Conservation (phyloP, 2,329 filamentous ascomycete genomes). For the Fusarium sp. region DNA sequence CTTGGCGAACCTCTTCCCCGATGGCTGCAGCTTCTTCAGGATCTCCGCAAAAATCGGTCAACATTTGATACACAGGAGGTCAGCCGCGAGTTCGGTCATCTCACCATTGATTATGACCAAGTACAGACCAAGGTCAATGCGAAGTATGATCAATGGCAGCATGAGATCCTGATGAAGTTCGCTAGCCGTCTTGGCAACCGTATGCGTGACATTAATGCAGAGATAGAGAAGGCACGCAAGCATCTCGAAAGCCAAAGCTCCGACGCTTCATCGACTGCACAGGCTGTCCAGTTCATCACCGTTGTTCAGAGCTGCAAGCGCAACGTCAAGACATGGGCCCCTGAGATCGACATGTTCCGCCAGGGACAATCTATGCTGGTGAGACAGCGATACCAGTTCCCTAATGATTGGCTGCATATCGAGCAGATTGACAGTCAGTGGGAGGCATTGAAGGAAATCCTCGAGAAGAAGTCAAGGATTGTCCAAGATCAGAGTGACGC, state of each 20-base stretch:
- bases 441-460: constrained; percentile 91
- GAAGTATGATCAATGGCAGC: constrained; percentile 99
- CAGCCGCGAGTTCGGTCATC: constrained; percentile 90
- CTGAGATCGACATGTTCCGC: constrained; percentile 94
- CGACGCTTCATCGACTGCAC: constrained; percentile 93
- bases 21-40: constrained; percentile 96
- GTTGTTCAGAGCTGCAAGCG: constrained; percentile 96
- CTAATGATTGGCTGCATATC: constrained; percentile 92
- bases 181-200: constrained; percentile 87
- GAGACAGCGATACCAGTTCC: constrained; percentile 93
- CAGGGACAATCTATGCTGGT: constrained; percentile 94
- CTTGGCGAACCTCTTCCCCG: constrained; percentile 91
- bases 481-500: constrained; percentile 97
- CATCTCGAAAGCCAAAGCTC: constrained; percentile 93
- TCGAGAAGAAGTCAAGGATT: constrained; percentile 92
- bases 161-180: constrained; percentile 95
- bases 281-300: constrained; percentile 98
- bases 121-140: constrained; percentile 98
- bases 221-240: constrained; percentile 89
- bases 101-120: constrained; percentile 97
- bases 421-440: constrained; percentile 98
- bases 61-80: constrained; percentile 99
- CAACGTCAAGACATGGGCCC: constrained; percentile 93
- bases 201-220: constrained; percentile 91
- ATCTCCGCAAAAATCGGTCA: constrained; percentile 93